phyloP scores from a whole-genome alignment of 345 rosid genomes.

The Cardamine chenopodiifolia region DNA sequence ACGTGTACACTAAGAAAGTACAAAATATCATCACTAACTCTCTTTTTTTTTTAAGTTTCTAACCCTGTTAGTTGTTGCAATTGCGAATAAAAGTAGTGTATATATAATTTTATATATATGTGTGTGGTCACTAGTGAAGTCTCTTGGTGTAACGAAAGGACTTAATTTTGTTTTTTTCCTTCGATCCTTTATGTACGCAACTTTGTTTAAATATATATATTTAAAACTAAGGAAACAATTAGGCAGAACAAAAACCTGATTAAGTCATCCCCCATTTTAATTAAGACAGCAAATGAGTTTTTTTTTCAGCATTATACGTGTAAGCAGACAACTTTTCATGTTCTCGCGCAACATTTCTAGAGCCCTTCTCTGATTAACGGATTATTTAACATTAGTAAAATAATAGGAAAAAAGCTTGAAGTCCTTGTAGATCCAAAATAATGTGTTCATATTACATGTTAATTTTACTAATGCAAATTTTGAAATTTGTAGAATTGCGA shows the following conservation, averaged over 20 bases:
- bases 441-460: not conserved
- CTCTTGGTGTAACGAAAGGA: conserved; percentile 43
- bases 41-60: not conserved
- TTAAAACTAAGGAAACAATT: conserved; percentile 23
- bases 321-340: conserved; percentile 45
- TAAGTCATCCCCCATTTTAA: conserved; percentile 40
- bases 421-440: not conserved
- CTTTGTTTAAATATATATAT: conserved; percentile 15
- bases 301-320: conserved; percentile 39
- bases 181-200: conserved; percentile 29
- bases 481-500: not conserved
- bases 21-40: not conserved
- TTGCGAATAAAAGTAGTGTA: not conserved
- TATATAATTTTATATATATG: not conserved
- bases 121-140: conserved; percentile 21
- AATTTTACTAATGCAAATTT: not conserved
- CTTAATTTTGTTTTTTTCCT: conserved; percentile 26
- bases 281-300: conserved; percentile 14
- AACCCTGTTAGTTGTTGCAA: not conserved
- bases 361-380: not conserved
- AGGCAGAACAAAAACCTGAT: conserved; percentile 42
- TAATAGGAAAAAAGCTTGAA: not conserved
- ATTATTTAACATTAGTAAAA: too few species aligned
- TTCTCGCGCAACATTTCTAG: conserved; percentile 39
- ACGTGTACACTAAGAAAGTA: not conserved